These are phyloP conservation scores for Daldinia concentrica DNA, from an alignment of 495 filamentous ascomycete species.

Conservation along the genomic window DNA sequence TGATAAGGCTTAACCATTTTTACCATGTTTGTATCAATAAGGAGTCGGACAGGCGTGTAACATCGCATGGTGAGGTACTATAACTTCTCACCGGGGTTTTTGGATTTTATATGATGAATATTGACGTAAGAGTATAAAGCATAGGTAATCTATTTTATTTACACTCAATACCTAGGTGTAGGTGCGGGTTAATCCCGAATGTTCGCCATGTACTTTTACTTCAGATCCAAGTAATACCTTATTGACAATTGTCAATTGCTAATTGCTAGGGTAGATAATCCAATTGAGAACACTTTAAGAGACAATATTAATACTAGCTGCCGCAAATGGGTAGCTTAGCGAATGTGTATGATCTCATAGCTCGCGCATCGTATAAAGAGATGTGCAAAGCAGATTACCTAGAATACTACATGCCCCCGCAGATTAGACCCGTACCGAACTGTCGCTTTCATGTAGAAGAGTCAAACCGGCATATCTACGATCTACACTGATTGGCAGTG, in stretches of 20 bases:
- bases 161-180: background rate
- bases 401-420: background rate
- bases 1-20: too few species aligned
- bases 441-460: background rate
- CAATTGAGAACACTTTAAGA: background rate
- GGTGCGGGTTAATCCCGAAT: background rate
- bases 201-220: background rate
- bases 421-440: background rate
- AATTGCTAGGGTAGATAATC: too few species aligned
- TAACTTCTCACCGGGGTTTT: background rate
- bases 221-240: too few species aligned
- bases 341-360: background rate
- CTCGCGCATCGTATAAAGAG: background rate
- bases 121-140: background rate
- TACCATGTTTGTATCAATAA: background rate
- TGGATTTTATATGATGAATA: background rate
- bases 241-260: too few species aligned
- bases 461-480: background rate
- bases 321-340: background rate
- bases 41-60: background rate
- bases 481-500: constrained; percentile 13
- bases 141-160: background rate
- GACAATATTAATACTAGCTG: background rate
- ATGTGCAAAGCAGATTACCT: background rate
- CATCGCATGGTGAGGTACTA: background rate